Evolutionary conservation across 192 early-diverging fungal genomes (phyloP), one percentile per base, ranked within the genome.

Genomic region (Rhizophagus clarus): DNA sequence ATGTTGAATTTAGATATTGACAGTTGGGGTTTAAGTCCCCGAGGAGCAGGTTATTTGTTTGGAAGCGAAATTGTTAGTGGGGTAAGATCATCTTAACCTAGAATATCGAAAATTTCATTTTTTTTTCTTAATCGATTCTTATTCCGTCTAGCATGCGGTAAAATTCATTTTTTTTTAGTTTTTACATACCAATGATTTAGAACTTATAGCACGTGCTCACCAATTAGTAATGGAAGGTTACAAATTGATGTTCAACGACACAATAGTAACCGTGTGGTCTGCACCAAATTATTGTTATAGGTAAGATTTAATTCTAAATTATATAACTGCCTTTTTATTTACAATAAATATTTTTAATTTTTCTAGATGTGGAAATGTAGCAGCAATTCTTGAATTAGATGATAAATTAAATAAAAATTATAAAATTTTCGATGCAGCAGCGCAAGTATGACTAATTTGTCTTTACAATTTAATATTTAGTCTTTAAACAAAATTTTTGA

Each of bases 261-360:
- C 91, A 0, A 94, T 97, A 66, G 98, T 98, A 29, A 99, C 98
- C 6, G 98, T 99, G 0, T 99, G 98, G 98, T 95, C 93, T 9
- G 98, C 98, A 12, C 98, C 98, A 79, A 99, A 99, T 88, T 99
- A 99, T 84, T 99, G 98, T 83, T 99, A 99, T 81, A 88, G 97
- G 89, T 88, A 87, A 47, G 51, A 4, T 28, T 31, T 45, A 45
- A 12, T 45, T 6, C 26, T 14, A 26, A 6, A 2, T 26, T 37
- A 15, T 20, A 29, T 4, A 72, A 22, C 26, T 37, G 42, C 29
- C 20, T 26, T 72, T 56, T n/a, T 74, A 42, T 68, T 77, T 82
- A 11, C 29, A n/a, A 51, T 47, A 37, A 49, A 62, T 45, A 42
- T 6, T 37, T 31, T 73, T 37, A 11, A 63, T 82, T 45, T 45